A percentile compares a stretch with the other conserved stretches of the same genome.
phyloP scores from a whole-genome alignment of 805 yeast genomes.

The Zygosaccharomyces pseudorouxii region DNA sequence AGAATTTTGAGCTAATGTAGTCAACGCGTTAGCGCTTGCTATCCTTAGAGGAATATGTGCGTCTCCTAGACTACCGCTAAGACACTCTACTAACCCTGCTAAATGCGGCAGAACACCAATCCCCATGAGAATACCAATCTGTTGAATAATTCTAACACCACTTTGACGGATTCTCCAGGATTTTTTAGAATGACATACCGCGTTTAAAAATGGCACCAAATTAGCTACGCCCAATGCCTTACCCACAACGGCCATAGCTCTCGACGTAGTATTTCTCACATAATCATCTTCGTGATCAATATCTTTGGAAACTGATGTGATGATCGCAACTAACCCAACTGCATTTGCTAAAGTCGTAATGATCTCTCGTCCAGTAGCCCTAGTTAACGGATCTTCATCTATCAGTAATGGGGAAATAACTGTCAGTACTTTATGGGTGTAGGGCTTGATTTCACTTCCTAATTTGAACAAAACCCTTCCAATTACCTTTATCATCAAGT shows the following conservation, averaged over 20 bases:
- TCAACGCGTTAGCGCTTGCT: constrained; percentile 64
- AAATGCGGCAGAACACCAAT: constrained; percentile 72
- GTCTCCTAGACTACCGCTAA: constrained; percentile 57
- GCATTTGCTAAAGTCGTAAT: constrained; percentile 71
- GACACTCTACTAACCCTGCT: constrained; percentile 56
- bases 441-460: constrained; percentile 64
- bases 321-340: constrained; percentile 76
- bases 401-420: constrained; percentile 76
- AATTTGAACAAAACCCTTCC: constrained; percentile 64
- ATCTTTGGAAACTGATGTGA: constrained; percentile 75
- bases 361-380: constrained; percentile 76
- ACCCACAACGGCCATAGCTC: constrained; percentile 81
- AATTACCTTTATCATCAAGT: constrained; percentile 69
- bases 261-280: constrained; percentile 67
- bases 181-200: constrained; percentile 71
- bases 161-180: constrained; percentile 82
- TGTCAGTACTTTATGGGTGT: constrained; percentile 61
- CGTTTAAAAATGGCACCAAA: constrained; percentile 73
- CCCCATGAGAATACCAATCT: constrained; percentile 63
- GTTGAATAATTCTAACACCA: constrained; percentile 73
- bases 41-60: constrained; percentile 63
- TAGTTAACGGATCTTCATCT: constrained; percentile 71
- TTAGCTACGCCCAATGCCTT: constrained; percentile 68
- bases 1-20: constrained; percentile 74
- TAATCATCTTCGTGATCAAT: constrained; percentile 79